Base-by-base conservation (phyloP, 2,329 filamentous ascomycete species). In the Botryotinia calthae region DNA sequence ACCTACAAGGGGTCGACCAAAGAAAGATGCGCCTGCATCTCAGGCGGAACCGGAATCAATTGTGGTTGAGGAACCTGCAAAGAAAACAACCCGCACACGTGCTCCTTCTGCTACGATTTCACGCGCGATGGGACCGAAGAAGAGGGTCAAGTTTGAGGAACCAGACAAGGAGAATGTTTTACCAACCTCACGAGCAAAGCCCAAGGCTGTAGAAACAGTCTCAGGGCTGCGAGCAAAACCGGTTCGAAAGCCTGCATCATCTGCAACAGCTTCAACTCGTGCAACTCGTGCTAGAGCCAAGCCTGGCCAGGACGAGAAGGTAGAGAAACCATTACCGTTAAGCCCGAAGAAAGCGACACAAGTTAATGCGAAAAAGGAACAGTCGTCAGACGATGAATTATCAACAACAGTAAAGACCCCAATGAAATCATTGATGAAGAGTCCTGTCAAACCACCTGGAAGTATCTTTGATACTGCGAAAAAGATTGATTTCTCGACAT, bases 331-430 rank as follows among this genome's bases (percentile, higher is more conserved):
- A 72, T 85, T 84, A 72, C 88, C 89, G 48, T 82, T 91, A 70
- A 90, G 88, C 82, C 88, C 88, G 82, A 90, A 87, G 84, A 91
- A 91, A 84, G 85, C 88, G 76, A 88, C 87, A 58, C 87, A 90
- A 82, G 83, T 90, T 76, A 83, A 84, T 67, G 75, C 73, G 22
- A 74, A 83, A 79, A 78, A 81, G 73, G 86, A 87, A 69, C 78
- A 79, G 42, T 83, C 84, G 44, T 89, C 88, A 22, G 88, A 90
- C 68, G 88, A 91, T 78, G 88, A 90, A 79, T 85, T 90, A 51
- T 86, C 86, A 42, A 84, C 83, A 16, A 83, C 82, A 59, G 86
- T 87, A 74, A 84, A 85, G 76, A 84, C 84, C 2, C 85, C 86
- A 9, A 82, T 87, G 62, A 86, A 85, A 77, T 83, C 86, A 1